Evolutionary conservation across 257 asterid species (phyloP).

Genomic region (Solanum sejunctum): DNA sequence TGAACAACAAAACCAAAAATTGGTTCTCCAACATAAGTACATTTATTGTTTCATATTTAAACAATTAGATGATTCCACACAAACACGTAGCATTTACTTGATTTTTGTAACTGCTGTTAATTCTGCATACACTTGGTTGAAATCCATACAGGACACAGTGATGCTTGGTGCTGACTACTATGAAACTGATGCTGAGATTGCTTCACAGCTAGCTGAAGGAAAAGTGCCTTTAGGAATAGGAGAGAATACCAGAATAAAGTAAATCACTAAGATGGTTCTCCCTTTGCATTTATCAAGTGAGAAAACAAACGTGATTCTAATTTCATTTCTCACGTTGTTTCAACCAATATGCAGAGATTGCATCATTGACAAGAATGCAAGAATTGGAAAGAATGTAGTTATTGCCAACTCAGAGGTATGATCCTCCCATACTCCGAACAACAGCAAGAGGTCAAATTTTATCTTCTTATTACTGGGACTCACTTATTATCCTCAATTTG

Average conservation of each 20-base stretch:
- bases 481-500: constrained; percentile 13
- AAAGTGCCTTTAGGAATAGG: constrained; percentile 90
- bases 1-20: neutral
- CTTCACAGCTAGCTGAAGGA: constrained; percentile 55
- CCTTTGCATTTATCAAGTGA: neutral
- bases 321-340: neutral
- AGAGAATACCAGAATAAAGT: constrained; percentile 90
- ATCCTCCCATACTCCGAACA: neutral
- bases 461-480: neutral
- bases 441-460: neutral
- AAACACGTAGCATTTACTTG: neutral
- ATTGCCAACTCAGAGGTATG: constrained; percentile 84
- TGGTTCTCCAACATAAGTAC: neutral
- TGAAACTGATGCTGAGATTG: constrained; percentile 77
- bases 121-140: neutral
- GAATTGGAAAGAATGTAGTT: constrained; percentile 77
- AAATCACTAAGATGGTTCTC: neutral
- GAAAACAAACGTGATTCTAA: neutral
- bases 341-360: constrained; percentile 44
- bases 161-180: constrained; percentile 95
- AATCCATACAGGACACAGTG: constrained; percentile 62
- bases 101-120: neutral
- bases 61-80: neutral
- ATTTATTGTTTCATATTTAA: neutral
- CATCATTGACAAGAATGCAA: constrained; percentile 91